phyloP scores from a whole-genome alignment of 164 flowering plant species.

The Vitis riparia region DNA sequence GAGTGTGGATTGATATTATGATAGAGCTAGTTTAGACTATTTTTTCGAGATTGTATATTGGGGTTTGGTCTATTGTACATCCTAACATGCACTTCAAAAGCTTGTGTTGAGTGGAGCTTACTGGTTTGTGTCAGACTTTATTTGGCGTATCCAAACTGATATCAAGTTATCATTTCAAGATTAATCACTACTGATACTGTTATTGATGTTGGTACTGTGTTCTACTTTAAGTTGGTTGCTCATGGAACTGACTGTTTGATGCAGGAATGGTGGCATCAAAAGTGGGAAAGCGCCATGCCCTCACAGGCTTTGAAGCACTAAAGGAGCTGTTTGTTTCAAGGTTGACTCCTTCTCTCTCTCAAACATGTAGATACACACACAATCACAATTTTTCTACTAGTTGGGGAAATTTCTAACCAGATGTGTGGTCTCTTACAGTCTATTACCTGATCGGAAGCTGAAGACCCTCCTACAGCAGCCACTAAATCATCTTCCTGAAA shows the following conservation, averaged over 20 bases:
- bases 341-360: slow-evolving; percentile 27
- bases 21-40: too few relatives aligned
- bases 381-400: too few relatives aligned
- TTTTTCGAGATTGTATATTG: too few relatives aligned
- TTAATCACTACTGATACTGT: neutral
- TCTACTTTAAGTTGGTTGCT: neutral
- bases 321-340: slow-evolving; percentile 77
- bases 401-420: too few relatives aligned
- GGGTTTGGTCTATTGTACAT: too few relatives aligned
- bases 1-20: too few relatives aligned
- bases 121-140: too few relatives aligned
- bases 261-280: slow-evolving; percentile 90
- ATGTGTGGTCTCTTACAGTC: slow-evolving; percentile 39
- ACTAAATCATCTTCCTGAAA: slow-evolving; percentile 71
- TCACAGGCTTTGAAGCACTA: slow-evolving; percentile 84
- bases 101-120: too few relatives aligned
- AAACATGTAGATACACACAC: neutral
- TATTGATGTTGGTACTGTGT: neutral
- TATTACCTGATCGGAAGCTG: slow-evolving; percentile 91
- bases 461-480: slow-evolving; percentile 78
- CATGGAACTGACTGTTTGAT: slow-evolving; percentile 15
- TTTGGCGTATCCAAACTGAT: neutral
- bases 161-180: neutral
- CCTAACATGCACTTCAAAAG: too few relatives aligned
- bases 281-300: slow-evolving; percentile 95